Conservation (phyloP, 179 eudicot species). For the Beta corolliflora region DNA sequence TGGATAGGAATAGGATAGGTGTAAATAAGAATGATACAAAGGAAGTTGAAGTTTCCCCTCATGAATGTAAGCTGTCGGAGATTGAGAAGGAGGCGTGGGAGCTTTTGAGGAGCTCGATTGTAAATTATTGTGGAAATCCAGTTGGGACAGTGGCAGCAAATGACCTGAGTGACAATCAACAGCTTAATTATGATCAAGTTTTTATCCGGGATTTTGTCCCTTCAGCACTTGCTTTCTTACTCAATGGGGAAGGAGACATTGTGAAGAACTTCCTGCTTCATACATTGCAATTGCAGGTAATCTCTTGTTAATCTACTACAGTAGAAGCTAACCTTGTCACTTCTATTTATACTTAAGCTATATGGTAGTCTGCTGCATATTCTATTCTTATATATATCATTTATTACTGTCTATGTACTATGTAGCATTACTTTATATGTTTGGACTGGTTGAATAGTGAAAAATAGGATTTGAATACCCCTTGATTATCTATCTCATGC, state of each 20-base stretch:
- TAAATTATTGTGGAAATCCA: constrained; percentile 40
- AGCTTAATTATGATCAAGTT: constrained; percentile 44
- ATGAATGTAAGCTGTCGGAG: constrained; percentile 27
- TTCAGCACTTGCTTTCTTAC: constrained; percentile 43
- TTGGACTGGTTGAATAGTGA: neutral
- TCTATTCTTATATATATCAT: neutral
- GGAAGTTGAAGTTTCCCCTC: constrained; percentile 15
- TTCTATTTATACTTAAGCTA: neutral
- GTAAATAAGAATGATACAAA: constrained; percentile 20
- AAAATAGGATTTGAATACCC: no score
- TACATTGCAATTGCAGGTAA: constrained; percentile 50
- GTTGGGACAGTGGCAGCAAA: constrained; percentile 48
- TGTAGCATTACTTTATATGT: neutral
- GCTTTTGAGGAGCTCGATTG: constrained; percentile 37
- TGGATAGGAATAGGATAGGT: neutral
- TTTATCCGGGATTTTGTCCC: constrained; percentile 46
- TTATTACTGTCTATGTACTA: neutral
- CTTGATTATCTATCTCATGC: neutral
- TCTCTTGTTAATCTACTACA: neutral
- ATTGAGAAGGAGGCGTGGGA: constrained; percentile 46
- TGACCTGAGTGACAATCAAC: constrained; percentile 30
- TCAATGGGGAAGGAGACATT: constrained; percentile 41
- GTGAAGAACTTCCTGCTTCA: constrained; percentile 48
- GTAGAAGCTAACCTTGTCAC: neutral
- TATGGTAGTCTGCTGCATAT: neutral